Evolutionary conservation across 2,329 filamentous ascomycete genomes (phyloP), one percentile per base, ranked within the genome.

Genomic region (Fusarium mexicanum): DNA sequence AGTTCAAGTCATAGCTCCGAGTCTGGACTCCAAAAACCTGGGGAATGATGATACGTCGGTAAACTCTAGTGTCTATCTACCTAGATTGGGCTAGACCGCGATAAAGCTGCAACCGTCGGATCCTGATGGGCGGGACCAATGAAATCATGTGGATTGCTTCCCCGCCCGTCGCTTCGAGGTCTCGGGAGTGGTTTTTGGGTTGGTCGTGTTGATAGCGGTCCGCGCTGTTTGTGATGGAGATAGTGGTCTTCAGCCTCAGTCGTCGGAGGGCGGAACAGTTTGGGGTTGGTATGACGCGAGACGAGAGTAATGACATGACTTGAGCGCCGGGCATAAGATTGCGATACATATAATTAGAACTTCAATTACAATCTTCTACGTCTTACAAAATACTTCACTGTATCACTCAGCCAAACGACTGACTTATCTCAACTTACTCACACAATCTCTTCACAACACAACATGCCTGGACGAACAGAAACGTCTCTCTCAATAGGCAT

Each of bases 401-500:
- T 20, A 10, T 11, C 35, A 3, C 18, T 9, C 8, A 18, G 22
- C n/a, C 35, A 41, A 5, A 9, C 24, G n/a, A n/a, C 26, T 35
- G 18, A 31, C 17, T 4, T 24, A 22, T n/a, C 29, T 8, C 13
- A 24, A 26, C 9, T 10, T 24, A 22, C 6, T 6, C 29, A n/a
- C n/a, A 17, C 3, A 18, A 22, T 1, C 12, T 33, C 26, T 17
- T 13, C 14, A 24, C 22, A 26, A 18, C 20, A 17, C 47, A 41
- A 26, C 5, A 66, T 66, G 63, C 63, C 63, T 41, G 63, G 63
- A 12, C 63, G 63, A 40, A 66, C 63, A 17, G 47, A 64, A 33
- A 55, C 63, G 18, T 67, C 64, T 37, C 64, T 67, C 6, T 65
- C 61, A 9, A 70, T 67, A 24, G 64, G 64, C n/a, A 79, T 84